Base-by-base conservation (phyloP, 345 rosid genomes). In the Psidium friedrichsthalianum region DNA sequence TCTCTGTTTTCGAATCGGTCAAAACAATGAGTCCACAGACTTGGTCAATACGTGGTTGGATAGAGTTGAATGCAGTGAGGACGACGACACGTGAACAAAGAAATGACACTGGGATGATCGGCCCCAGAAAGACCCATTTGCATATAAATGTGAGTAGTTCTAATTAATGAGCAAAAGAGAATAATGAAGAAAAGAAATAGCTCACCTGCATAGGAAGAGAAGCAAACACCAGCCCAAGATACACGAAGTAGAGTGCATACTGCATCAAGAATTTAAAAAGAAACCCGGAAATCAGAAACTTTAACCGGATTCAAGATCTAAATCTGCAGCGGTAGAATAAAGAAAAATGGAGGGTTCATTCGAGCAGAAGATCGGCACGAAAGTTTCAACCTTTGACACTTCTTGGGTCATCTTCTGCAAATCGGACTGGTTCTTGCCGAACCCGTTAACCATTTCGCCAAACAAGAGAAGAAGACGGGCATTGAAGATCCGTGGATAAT, bases 371-470 rank as follows among this genome's bases (percentile, higher is more conserved):
- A 27, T 47, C 49, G 55, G 6, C 21, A 15, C 6, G 56, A 49
- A 57, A 51, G 27, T 36, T 7, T 47, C 32, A 82, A 96, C 99
- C 97, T 90, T 96, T 21, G 95, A 92, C 74, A 97, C 99, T 94
- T 97, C 98, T 29, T 97, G 94, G 36, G 96, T 95, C 99, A 97
- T 95, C 85, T 94, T 95, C 69, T 88, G 86, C 87, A 97, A 92
- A 93, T 97, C 97, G 88, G 94, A 89, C 87, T 97, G 99, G 91
- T 97, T 97, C 90, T 96, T 92, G 56, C 99, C 99, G 86, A 97
- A 97, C 20, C 99, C 99, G 88, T 97, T 97, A 80, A 97, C 98
- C 99, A 97, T 97, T 92, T 97, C 92, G 76, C 99, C 99, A 85
- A 97, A 97, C 3, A 97, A 92, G 80, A 97, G 93, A 97, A 97